Conservation (phyloP, 352 stramenopile genomes). For the Elongisporangium senticosum region DNA sequence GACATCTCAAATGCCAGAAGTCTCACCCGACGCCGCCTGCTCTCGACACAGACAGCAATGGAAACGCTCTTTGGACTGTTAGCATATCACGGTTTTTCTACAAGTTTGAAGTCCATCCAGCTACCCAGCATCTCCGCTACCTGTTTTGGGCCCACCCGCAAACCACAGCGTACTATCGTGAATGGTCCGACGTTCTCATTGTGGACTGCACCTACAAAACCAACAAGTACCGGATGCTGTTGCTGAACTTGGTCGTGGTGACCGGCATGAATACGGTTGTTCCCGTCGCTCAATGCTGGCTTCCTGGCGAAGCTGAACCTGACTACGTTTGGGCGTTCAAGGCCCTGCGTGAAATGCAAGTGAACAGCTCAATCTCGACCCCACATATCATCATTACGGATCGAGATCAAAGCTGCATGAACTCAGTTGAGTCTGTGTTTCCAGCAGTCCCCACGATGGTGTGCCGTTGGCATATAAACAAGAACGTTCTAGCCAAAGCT, state of each 20-base stretch:
- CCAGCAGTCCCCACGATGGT: neutral
- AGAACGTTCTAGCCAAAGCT: too few species aligned
- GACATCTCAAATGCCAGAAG: too few species aligned
- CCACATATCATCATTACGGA: conserved; percentile 4
- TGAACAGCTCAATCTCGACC: neutral
- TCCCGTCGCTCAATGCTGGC: conserved; percentile 4
- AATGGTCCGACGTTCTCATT: neutral
- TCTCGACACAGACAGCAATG: too few species aligned
- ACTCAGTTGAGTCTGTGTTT: conserved; percentile 6
- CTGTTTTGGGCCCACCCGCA: too few species aligned
- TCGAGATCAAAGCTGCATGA: conserved; percentile 7
- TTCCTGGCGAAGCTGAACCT: conserved; percentile 3
- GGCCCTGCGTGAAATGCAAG: too few species aligned
- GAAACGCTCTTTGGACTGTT: too few species aligned
- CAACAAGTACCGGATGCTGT: conserved; percentile 2
- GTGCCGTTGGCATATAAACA: conserved; percentile 15
- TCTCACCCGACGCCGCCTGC: too few species aligned
- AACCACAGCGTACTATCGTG: too few species aligned
- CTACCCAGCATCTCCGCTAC: too few species aligned
- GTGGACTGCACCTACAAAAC: conserved; percentile 8
- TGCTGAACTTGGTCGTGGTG: conserved; percentile 10
- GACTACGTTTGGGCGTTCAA: conserved; percentile 7
- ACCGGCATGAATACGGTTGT: conserved; percentile 10
- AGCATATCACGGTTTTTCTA: too few species aligned
- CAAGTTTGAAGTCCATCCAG: too few species aligned